Conservation (phyloP, 129 eudicot species). For the Saposhnikovia divaricata region DNA sequence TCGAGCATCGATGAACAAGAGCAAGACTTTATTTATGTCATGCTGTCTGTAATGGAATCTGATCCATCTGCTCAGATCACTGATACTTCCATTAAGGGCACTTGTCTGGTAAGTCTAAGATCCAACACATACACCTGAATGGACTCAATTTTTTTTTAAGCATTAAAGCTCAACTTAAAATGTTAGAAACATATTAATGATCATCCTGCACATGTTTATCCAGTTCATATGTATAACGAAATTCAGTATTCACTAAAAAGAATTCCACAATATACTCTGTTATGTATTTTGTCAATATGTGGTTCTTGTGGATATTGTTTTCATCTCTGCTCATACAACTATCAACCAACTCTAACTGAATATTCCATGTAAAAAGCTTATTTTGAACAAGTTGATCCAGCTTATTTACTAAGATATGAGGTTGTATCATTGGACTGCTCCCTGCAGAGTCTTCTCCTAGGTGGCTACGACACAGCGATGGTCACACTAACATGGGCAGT, state of each 20-base stretch:
- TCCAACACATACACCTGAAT: not conserved
- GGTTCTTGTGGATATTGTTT: too few relatives aligned
- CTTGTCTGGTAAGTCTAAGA: slow-evolving; percentile 1
- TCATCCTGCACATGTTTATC: too few relatives aligned
- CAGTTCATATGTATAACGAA: too few relatives aligned
- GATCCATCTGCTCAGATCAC: not conserved
- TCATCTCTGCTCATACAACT: too few relatives aligned
- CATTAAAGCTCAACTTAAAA: not conserved
- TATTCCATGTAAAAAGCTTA: not conserved
- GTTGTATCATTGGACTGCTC: not conserved
- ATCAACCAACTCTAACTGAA: too few relatives aligned
- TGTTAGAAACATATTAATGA: too few relatives aligned
- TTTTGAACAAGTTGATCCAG: not conserved
- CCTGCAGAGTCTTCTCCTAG: slow-evolving; percentile 12
- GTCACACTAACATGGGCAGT: slow-evolving; percentile 6
- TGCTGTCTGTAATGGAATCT: not conserved
- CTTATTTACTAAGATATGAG: not conserved
- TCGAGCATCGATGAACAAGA: not conserved
- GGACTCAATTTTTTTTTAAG: too few relatives aligned
- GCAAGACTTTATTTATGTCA: slow-evolving; percentile 1
- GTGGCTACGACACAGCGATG: not conserved
- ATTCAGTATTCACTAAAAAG: too few relatives aligned
- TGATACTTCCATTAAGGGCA: slow-evolving; percentile 19
- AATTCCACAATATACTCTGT: too few relatives aligned
- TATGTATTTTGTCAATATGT: too few relatives aligned